phyloP scores from a whole-genome alignment of 192 early-diverging fungal species.

The Thamnidium elegans region DNA sequence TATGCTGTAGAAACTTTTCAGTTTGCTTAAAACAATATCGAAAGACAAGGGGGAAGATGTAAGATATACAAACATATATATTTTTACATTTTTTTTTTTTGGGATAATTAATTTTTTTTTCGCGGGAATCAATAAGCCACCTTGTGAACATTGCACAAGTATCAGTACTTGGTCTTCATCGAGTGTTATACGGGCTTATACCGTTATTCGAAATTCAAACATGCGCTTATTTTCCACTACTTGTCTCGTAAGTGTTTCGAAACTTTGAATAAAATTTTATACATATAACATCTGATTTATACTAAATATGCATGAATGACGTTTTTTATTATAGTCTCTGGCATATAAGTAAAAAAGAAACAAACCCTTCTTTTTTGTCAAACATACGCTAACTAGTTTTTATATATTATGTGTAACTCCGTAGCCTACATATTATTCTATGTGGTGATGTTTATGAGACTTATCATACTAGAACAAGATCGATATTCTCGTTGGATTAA shows the following conservation, averaged over 20 bases:
- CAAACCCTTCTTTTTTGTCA: conserved; percentile 1
- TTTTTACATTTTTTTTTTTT: neutral
- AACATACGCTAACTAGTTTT: neutral
- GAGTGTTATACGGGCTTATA: conserved; percentile 24
- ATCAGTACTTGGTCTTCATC: conserved; percentile 21
- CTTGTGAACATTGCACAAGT: conserved; percentile 34
- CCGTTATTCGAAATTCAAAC: conserved; percentile 30
- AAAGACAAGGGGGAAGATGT: conserved; percentile 32
- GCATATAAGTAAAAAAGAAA: conserved; percentile 20
- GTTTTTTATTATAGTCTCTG: conserved; percentile 20
- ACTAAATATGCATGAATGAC: conserved; percentile 4
- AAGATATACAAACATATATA: neutral
- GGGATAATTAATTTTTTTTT: neutral
- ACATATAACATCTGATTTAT: neutral
- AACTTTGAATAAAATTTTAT: neutral
- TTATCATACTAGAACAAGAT: conserved; percentile 25
- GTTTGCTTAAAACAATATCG: conserved; percentile 28
- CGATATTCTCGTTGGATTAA: conserved; percentile 25
- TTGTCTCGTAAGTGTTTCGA: conserved; percentile 31
- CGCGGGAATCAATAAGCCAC: conserved; percentile 18
- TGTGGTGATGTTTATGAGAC: conserved; percentile 30
- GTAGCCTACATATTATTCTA: conserved; percentile 26
- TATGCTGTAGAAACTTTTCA: conserved; percentile 29
- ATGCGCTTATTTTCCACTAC: conserved; percentile 28
- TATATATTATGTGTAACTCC: neutral